These are phyloP conservation scores for Daldinia sp. DNA, from an alignment of 2,329 filamentous ascomycete species.

Conservation along the genomic window DNA sequence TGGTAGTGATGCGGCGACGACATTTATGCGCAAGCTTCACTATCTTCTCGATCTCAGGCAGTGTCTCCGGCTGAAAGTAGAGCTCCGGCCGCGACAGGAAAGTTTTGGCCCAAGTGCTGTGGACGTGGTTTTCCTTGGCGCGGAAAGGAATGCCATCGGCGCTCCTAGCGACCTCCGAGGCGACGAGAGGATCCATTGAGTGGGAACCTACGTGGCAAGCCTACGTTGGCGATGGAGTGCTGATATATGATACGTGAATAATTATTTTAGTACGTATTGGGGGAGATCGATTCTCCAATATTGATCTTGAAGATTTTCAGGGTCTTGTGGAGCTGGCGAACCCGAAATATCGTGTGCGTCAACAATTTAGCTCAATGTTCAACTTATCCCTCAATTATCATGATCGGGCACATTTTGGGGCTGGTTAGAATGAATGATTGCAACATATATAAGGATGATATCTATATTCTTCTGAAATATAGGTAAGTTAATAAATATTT, in stretches of 20 bases:
- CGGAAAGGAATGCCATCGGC: conserved; percentile 73
- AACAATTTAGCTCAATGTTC: not conserved
- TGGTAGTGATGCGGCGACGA: conserved; percentile 81
- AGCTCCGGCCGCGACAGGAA: conserved; percentile 90
- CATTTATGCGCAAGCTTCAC: conserved; percentile 82
- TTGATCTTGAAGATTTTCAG: conserved; percentile 28
- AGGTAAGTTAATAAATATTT: not conserved
- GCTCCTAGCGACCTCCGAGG: conserved; percentile 39
- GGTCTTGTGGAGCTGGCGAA: conserved; percentile 20
- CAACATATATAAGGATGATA: not conserved
- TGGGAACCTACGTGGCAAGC: not conserved
- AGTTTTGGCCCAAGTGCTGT: conserved; percentile 94
- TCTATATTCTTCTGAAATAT: not conserved
- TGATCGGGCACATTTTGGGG: not conserved
- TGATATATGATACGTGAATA: not conserved
- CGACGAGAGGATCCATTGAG: conserved; percentile 42
- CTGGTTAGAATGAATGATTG: conserved; percentile 9
- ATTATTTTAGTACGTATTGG: not conserved
- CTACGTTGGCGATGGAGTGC: not conserved
- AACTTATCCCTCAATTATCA: conserved; percentile 21
- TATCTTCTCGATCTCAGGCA: conserved; percentile 83
- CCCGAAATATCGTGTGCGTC: conserved; percentile 16
- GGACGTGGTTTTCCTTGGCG: conserved; percentile 74
- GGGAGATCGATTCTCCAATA: not conserved
- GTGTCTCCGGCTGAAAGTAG: conserved; percentile 83